These are phyloP conservation scores for Globisporangium camurandrum DNA, from an alignment of 352 stramenopile species.

Conservation along the genomic window DNA sequence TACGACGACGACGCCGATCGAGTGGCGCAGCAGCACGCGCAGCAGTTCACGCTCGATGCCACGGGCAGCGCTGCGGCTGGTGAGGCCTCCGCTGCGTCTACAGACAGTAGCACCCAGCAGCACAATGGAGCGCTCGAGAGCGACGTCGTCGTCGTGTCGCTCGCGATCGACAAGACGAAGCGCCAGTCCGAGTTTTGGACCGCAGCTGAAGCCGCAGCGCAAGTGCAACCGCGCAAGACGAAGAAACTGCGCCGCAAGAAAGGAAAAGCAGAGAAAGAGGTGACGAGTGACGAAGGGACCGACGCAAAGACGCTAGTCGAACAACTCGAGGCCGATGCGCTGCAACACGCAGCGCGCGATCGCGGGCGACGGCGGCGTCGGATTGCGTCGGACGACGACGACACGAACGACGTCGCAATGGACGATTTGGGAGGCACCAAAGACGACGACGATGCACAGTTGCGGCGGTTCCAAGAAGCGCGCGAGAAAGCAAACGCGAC, in stretches of 20 bases:
- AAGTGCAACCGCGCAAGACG: conserved; percentile 77
- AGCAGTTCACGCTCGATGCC: conserved; percentile 57
- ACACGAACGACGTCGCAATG: too few relatives aligned
- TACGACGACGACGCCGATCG: conserved; percentile 85
- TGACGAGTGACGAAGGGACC: background rate
- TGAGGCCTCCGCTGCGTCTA: background rate
- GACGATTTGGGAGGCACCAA: conserved; percentile 15
- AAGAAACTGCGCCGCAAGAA: conserved; percentile 78
- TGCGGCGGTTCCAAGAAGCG: conserved; percentile 58
- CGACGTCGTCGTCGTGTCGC: conserved; percentile 44
- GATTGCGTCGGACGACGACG: conserved; percentile 22
- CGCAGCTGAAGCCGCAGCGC: conserved; percentile 70
- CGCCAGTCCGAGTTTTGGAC: conserved; percentile 77
- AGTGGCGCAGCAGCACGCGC: conserved; percentile 20
- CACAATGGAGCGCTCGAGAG: conserved; percentile 10
- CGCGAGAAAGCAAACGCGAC: conserved; percentile 50
- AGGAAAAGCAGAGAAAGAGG: too few relatives aligned
- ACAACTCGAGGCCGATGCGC: conserved; percentile 58
- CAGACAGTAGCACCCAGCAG: background rate
- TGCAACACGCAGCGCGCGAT: conserved; percentile 28
- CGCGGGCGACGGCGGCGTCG: conserved; percentile 46
- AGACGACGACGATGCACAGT: conserved; percentile 34
- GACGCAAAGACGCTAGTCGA: conserved; percentile 30
- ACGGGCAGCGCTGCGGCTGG: conserved; percentile 13
- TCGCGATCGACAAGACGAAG: conserved; percentile 45